These are phyloP conservation scores for Microascus cirrosus DNA, from an alignment of 2,329 filamentous ascomycete species.

Conservation along the genomic window DNA sequence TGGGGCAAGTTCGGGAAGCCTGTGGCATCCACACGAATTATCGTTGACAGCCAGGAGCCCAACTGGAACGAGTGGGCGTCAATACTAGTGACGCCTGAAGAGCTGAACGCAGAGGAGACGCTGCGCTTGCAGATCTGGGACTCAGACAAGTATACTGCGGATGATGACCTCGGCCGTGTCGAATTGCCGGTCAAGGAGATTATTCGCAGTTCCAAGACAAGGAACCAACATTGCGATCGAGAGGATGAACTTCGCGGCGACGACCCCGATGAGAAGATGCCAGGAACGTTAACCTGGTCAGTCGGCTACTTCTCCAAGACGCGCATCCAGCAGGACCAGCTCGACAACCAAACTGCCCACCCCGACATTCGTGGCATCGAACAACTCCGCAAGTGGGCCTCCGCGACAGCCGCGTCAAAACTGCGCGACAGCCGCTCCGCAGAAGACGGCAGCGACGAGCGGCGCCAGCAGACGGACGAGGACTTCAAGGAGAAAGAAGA, in stretches of 20 bases:
- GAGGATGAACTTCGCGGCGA: background rate
- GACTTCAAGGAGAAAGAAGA: conserved; percentile 6
- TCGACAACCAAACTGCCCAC: conserved; percentile 61
- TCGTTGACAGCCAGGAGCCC: conserved; percentile 87
- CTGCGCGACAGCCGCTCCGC: background rate
- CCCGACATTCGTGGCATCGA: conserved; percentile 61
- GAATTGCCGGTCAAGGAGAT: conserved; percentile 91
- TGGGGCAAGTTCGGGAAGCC: conserved; percentile 97
- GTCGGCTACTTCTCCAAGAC: conserved; percentile 92
- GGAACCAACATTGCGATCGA: background rate
- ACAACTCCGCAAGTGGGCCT: conserved; percentile 68
- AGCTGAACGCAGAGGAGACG: conserved; percentile 89
- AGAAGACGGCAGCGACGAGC: background rate
- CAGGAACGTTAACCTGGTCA: conserved; percentile 89
- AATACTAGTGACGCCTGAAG: conserved; percentile 73
- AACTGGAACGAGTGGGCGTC: conserved; percentile 84
- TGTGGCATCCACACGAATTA: conserved; percentile 94
- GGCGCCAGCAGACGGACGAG: conserved; percentile 5
- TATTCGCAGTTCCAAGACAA: conserved; percentile 45
- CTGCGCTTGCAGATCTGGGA: conserved; percentile 94
- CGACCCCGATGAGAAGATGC: conserved; percentile 50
- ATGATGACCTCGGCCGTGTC: conserved; percentile 91
- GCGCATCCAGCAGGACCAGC: conserved; percentile 76
- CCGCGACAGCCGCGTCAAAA: conserved; percentile 41
- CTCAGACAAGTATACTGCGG: conserved; percentile 81